Base-by-base conservation (phyloP, 23 red algal species). In the Gracilaria vermiculophylla region DNA sequence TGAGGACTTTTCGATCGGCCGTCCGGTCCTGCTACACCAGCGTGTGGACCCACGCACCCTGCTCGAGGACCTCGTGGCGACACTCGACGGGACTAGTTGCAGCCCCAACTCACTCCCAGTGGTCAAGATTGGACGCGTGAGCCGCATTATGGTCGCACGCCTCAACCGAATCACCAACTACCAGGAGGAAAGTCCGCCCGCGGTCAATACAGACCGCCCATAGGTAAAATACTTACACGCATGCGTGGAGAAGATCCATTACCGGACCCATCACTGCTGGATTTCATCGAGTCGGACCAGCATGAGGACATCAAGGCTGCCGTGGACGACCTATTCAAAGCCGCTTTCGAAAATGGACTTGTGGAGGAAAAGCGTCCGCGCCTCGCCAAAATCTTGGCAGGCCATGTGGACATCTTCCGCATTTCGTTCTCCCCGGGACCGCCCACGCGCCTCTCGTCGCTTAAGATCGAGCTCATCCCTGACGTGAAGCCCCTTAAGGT, bases 221-320 rank as follows among this genome's bases (percentile, higher is more conserved):
- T 20, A 36, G 7, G 67, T 73, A 2, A 10, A 44, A n/a, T 73
- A 78, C 47, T 3, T 32, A 9, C 11, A 19, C 2, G 75, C 75
- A 17, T 2, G 75, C 1, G 5, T 21, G 75, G 27, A 5, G 47
- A 78, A 55, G 75, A 78, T 16, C 75, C 47, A 19, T 78, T 78
- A 4, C 75, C 75, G 2, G 75, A 78, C 44, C 75, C 75, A 1
- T 78, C 75, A 5, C 50, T 55, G 9, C 75, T 78, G 0, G 75
- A 55, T 21, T 28, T 48, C 2, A 27, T 78, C 48, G 75, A 78
- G 6, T n/a, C 12, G 34, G 44, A 78, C 4, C 75, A 78, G 36
- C 75, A 78, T 37, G 75, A 78, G 27, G 75, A 54, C 20, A 78
- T 56, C 14, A 5, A 5, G 1, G 2, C 32, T 2, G 75, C 47